Conservation (phyloP, 2,329 filamentous ascomycete species). For the Alternaria longipes region DNA sequence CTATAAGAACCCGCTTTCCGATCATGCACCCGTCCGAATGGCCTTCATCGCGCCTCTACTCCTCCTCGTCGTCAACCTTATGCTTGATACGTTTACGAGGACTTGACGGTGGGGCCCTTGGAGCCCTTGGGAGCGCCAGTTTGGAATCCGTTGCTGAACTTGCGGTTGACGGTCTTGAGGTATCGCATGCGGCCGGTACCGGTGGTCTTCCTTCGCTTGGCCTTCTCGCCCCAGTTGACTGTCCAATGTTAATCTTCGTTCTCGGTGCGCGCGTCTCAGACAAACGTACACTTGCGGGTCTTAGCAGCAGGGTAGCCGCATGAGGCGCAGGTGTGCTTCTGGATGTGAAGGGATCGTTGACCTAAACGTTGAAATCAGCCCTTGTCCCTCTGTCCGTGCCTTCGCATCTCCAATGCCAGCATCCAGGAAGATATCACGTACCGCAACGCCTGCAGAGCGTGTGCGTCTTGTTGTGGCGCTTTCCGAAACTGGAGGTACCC, state of each 20-base stretch:
- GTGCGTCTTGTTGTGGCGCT: slow-evolving; percentile 98
- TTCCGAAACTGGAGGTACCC: slow-evolving; percentile 76
- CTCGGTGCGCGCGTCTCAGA: slow-evolving; percentile 12
- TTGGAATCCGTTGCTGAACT: slow-evolving; percentile 99
- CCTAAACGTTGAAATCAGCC: slow-evolving; percentile 62
- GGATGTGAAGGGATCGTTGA: slow-evolving; percentile 97
- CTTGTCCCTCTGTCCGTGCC: slow-evolving; percentile 35
- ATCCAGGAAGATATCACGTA: slow-evolving; percentile 63
- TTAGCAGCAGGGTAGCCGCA: slow-evolving; percentile 99
- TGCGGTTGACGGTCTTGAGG: slow-evolving; percentile 89
- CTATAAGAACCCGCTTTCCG: slow-evolving; percentile 43
- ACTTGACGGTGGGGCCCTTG: slow-evolving; percentile 65
- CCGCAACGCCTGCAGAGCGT: slow-evolving; percentile 98
- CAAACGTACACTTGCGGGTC: slow-evolving; percentile 96
- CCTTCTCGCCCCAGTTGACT: slow-evolving; percentile 99
- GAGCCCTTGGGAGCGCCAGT: slow-evolving; percentile 85
- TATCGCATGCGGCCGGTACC: slow-evolving; percentile 96
- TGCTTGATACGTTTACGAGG: slow-evolving; percentile 24
- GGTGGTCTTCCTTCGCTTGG: slow-evolving; percentile 99
- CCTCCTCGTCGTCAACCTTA: slow-evolving; percentile 24
- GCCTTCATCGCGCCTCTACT: slow-evolving; percentile 39
- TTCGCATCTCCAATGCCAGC: slow-evolving; percentile 17
- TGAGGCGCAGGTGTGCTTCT: slow-evolving; percentile 96
- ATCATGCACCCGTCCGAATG: slow-evolving; percentile 42
- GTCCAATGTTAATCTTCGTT: slow-evolving; percentile 44